Conservation (phyloP, 2,329 filamentous ascomycete species). For the Domatiomyces globalis region DNA sequence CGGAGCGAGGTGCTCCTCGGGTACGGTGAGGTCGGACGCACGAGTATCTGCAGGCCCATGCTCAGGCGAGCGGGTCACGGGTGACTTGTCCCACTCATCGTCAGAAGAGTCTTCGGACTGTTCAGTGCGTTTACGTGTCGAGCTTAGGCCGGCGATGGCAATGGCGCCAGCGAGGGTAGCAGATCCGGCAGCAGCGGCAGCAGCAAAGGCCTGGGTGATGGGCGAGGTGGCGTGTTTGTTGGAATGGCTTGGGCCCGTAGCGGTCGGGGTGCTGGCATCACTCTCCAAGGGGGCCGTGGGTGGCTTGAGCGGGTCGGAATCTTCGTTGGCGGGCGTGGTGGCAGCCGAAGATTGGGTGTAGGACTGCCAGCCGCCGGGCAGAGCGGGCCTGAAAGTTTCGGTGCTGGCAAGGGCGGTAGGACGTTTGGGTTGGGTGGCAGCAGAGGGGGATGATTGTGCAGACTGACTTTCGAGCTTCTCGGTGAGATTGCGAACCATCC, state of each 20-base stretch:
- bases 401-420: constrained; percentile 18
- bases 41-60: constrained; percentile 29
- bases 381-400: constrained; percentile 35
- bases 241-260: constrained; percentile 6
- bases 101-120: constrained; percentile 7
- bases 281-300: constrained; percentile 7
- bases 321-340: constrained; percentile 1
- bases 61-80: constrained; percentile 27
- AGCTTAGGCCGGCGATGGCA: constrained; percentile 25
- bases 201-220: constrained; percentile 22
- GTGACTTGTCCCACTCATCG: constrained; percentile 17
- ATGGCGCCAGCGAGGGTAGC: constrained; percentile 31
- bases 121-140: constrained; percentile 18
- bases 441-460: constrained; percentile 13
- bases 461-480: constrained; percentile 33
- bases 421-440: constrained; percentile 2
- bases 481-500: constrained; percentile 38
- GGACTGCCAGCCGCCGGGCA: constrained; percentile 42
- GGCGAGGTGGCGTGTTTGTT: neutral
- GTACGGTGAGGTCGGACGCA: neutral
- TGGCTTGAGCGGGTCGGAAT: constrained; percentile 1
- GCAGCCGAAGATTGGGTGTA: constrained; percentile 21
- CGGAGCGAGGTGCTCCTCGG: neutral
- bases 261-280: constrained; percentile 15
- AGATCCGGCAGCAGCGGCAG: constrained; percentile 32